Conservation (phyloP, 2,329 filamentous ascomycete genomes). For the Xylaria sp. region DNA sequence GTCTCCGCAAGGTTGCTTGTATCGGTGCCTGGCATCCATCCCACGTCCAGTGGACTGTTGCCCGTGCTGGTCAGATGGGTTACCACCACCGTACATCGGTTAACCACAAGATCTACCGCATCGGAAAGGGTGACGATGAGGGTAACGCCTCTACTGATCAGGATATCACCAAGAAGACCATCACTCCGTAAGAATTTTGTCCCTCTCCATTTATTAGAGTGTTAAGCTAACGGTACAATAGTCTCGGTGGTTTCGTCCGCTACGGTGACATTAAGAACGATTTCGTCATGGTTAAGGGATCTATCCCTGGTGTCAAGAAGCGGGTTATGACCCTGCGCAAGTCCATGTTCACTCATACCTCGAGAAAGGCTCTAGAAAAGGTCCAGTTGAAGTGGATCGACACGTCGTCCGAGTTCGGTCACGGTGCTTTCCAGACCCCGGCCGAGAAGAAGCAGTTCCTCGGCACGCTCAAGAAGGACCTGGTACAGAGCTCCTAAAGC, state of each 20-base stretch:
- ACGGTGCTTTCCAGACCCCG: slow-evolving; percentile 98
- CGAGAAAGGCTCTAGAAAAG: slow-evolving; percentile 96
- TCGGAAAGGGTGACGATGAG: slow-evolving; percentile 91
- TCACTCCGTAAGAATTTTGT: slow-evolving; percentile 84
- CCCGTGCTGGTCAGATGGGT: slow-evolving; percentile 98
- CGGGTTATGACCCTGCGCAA: slow-evolving; percentile 98
- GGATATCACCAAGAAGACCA: slow-evolving; percentile 98
- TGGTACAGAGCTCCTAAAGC: slow-evolving; percentile 60
- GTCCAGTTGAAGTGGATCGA: slow-evolving; percentile 99
- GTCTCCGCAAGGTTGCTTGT: slow-evolving; percentile 99
- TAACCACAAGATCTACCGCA: slow-evolving; percentile 99
- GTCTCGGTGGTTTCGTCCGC: slow-evolving; percentile 98
- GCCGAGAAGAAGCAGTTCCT: slow-evolving; percentile 98
- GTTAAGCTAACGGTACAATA: slow-evolving; percentile 59
- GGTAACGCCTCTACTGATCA: slow-evolving; percentile 94
- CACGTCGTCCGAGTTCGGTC: slow-evolving; percentile 99
- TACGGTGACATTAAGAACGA: slow-evolving; percentile 99
- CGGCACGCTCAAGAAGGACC: slow-evolving; percentile 99
- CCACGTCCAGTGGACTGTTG: slow-evolving; percentile 99
- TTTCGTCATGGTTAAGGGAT: slow-evolving; percentile 97
- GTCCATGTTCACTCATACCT: slow-evolving; percentile 98
- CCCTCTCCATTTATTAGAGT: background rate
- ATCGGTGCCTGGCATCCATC: slow-evolving; percentile 99
- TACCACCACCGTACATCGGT: slow-evolving; percentile 99
- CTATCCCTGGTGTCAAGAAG: slow-evolving; percentile 98